Percentiles rank a stretch among this genome's conserved stretches.
phyloP scores from a whole-genome alignment of 495 filamentous ascomycete genomes.

The Penicillium mononematosum region DNA sequence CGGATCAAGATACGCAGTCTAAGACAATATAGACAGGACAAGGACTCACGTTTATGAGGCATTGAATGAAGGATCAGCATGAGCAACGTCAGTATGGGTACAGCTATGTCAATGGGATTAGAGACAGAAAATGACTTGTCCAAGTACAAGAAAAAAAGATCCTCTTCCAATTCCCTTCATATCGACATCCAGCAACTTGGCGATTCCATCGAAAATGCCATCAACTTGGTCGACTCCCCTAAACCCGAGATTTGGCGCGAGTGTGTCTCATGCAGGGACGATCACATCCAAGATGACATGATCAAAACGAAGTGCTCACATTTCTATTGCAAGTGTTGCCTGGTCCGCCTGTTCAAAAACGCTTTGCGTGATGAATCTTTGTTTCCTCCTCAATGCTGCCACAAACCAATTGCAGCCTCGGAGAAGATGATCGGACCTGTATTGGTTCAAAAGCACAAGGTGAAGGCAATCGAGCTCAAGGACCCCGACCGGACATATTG shows the following conservation, averaged over 20 bases:
- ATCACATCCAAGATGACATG: conserved; percentile 3
- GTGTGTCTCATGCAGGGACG: background rate
- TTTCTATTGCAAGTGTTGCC: conserved; percentile 37
- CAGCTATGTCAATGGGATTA: background rate
- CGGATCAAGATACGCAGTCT: background rate
- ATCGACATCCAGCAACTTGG: background rate
- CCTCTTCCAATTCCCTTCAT: background rate
- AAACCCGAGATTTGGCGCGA: background rate
- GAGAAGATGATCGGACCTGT: conserved; percentile 12
- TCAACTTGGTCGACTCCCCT: background rate
- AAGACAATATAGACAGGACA: background rate
- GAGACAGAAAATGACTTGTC: background rate
- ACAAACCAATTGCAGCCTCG: conserved; percentile 18
- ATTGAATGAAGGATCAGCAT: background rate
- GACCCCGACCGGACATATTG: conserved; percentile 36
- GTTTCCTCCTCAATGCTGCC: conserved; percentile 44
- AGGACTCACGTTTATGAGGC: background rate
- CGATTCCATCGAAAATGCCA: background rate
- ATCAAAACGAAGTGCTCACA: conserved; percentile 32
- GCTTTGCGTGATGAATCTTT: conserved; percentile 37
- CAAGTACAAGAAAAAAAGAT: background rate
- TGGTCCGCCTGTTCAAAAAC: conserved; percentile 27
- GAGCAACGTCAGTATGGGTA: background rate
- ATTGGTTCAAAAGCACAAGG: conserved; percentile 8
- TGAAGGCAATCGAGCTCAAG: conserved; percentile 27